Conservation (phyloP, 23 red algal species). For the Gracilariopsis chorda region DNA sequence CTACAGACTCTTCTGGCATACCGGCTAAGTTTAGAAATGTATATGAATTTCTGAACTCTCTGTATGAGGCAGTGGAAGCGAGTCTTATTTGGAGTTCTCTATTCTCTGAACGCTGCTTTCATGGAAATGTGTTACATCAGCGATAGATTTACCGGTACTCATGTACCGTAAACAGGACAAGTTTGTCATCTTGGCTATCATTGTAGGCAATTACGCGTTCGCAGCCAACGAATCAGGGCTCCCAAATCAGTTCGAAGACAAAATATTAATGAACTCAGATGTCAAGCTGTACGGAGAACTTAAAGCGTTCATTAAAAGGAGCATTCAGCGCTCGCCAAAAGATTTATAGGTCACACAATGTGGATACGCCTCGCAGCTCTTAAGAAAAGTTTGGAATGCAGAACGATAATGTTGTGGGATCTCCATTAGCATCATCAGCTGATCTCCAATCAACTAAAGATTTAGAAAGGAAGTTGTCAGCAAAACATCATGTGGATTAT, state of each 20-base stretch:
- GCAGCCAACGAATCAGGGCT: neutral
- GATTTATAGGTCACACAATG: neutral
- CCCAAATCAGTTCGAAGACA: neutral
- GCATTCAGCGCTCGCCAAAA: neutral
- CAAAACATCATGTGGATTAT: neutral
- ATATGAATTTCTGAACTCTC: neutral
- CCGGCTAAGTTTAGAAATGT: neutral
- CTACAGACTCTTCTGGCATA: neutral
- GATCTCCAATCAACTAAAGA: neutral
- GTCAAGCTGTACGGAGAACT: conserved; percentile 7
- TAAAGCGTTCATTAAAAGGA: neutral
- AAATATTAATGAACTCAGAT: neutral
- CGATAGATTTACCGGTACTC: neutral
- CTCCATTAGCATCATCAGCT: neutral
- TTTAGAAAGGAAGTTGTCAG: neutral
- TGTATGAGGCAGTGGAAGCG: neutral
- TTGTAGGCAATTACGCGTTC: neutral
- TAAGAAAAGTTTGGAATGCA: neutral
- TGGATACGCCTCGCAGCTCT: neutral
- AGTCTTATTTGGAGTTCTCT: neutral
- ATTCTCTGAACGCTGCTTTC: neutral
- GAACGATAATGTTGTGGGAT: neutral
- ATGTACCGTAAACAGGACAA: neutral
- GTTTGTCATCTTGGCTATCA: neutral
- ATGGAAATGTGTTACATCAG: neutral